Percentiles rank a stretch among this genome's conserved stretches.
These are phyloP conservation scores for Lipomyces sp. DNA, from an alignment of 805 yeast genomes.

Conservation along the genomic window DNA sequence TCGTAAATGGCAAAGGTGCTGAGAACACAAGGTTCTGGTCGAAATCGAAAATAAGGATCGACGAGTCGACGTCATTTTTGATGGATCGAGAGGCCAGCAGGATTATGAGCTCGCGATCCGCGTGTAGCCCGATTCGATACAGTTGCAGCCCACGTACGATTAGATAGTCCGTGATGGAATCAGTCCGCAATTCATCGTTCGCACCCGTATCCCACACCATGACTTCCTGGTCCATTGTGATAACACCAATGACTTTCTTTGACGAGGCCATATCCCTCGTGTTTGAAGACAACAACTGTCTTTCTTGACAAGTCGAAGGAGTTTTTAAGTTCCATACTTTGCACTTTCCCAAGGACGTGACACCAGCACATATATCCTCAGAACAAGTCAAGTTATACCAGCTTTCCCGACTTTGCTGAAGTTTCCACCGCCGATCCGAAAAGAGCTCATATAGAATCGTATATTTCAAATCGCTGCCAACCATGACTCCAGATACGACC, in stretches of 20 bases:
- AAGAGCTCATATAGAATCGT: conserved; percentile 33
- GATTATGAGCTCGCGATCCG: conserved; percentile 26
- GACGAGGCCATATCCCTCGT: conserved; percentile 36
- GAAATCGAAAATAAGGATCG: conserved; percentile 26
- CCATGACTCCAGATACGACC: conserved; percentile 34
- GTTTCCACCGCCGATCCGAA: conserved; percentile 34
- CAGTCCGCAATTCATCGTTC: conserved; percentile 29
- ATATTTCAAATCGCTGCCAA: conserved; percentile 33
- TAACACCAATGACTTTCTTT: conserved; percentile 25
- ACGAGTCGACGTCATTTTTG: conserved; percentile 27
- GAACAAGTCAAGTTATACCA: conserved; percentile 37
- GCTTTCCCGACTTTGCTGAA: conserved; percentile 37
- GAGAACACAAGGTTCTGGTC: conserved; percentile 29
- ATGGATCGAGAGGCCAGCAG: conserved; percentile 23
- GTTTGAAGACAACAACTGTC: conserved; percentile 33
- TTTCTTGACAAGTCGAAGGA: conserved; percentile 35
- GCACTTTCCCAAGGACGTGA: conserved; percentile 36
- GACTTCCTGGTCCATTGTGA: conserved; percentile 30
- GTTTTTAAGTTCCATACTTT: conserved; percentile 30
- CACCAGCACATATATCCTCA: conserved; percentile 36
- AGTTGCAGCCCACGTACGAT: conserved; percentile 9
- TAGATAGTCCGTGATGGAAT: conserved; percentile 8
- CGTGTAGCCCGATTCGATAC: conserved; percentile 25
- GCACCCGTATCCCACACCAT: conserved; percentile 36
- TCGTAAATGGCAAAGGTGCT: conserved; percentile 19